Conservation (phyloP, 768 basidiomycete genomes). For the Suillus fuscotomentosus region DNA sequence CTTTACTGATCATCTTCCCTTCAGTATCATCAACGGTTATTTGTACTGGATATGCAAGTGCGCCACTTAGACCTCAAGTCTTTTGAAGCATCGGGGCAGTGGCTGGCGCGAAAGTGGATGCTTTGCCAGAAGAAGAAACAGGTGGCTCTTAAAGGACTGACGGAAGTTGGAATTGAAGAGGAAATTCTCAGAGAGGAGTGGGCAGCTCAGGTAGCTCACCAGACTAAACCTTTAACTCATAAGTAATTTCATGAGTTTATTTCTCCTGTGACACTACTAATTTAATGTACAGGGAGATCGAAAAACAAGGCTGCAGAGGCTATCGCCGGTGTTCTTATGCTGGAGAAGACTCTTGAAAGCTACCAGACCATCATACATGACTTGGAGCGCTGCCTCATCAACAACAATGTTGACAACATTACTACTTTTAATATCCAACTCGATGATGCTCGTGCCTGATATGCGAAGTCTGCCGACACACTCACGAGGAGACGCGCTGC, state of each 20-base stretch:
- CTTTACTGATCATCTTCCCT: background rate
- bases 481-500: background rate
- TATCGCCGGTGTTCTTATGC: too few species aligned
- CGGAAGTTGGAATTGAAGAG: background rate
- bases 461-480: background rate
- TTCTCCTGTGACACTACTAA: too few species aligned
- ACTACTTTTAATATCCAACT: constrained; percentile 7
- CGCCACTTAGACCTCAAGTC: constrained; percentile 13
- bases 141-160: background rate
- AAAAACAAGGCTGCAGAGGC: too few species aligned
- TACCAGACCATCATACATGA: background rate
- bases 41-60: constrained; percentile 26
- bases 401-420: background rate
- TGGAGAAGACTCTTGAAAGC: too few species aligned
- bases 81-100: constrained; percentile 10
- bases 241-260: constrained; percentile 1
- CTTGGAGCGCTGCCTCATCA: constrained; percentile 3
- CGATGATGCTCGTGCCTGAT: background rate
- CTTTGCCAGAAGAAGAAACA: constrained; percentile 8
- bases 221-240: constrained; percentile 14
- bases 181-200: constrained; percentile 14
- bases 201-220: constrained; percentile 17
- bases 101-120: constrained; percentile 10
- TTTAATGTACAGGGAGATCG: too few species aligned
- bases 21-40: constrained; percentile 27